phyloP scores from a whole-genome alignment of 2,329 filamentous ascomycete species.

The Cladophialophora psammophila region DNA sequence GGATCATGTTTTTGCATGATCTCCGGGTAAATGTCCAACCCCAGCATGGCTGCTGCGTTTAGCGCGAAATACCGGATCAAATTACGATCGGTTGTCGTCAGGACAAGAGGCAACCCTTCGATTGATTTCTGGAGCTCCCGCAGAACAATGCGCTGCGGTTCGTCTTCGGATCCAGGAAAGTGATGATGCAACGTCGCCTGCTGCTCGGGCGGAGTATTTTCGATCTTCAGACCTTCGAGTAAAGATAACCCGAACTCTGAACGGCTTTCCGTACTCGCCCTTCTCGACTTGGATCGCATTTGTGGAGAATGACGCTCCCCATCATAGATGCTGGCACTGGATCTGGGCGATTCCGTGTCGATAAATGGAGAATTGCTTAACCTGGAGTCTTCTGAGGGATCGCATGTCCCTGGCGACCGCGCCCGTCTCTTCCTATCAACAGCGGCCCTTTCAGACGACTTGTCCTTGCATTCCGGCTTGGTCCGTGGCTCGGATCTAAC shows the following conservation, averaged over 20 bases:
- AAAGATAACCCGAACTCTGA: constrained; percentile 29
- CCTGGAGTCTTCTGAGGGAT: constrained; percentile 2
- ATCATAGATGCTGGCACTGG: neutral
- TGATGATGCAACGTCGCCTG: neutral
- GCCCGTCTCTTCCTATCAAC: neutral
- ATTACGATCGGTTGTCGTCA: constrained; percentile 25
- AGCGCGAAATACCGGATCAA: constrained; percentile 32
- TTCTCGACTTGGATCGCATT: constrained; percentile 9
- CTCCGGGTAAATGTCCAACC: constrained; percentile 26
- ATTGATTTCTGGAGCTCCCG: constrained; percentile 17
- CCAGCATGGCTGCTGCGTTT: constrained; percentile 29
- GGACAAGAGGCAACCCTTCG: constrained; percentile 5
- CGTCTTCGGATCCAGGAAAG: neutral
- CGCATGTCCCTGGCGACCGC: neutral
- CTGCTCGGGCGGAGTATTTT: constrained; percentile 17
- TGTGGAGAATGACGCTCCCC: neutral
- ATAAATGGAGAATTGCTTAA: constrained; percentile 14
- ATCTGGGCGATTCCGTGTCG: constrained; percentile 12
- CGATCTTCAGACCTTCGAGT: constrained; percentile 23
- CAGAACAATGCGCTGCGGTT: constrained; percentile 11
- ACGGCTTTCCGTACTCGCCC: constrained; percentile 19
- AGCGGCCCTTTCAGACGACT: constrained; percentile 13
- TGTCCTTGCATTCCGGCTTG: constrained; percentile 5
- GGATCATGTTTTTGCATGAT: constrained; percentile 30
- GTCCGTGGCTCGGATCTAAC: neutral